Evolutionary conservation across 2,329 filamentous ascomycete genomes (phyloP), one percentile per base, ranked within the genome.

Genomic region (Cercospora zeina): DNA sequence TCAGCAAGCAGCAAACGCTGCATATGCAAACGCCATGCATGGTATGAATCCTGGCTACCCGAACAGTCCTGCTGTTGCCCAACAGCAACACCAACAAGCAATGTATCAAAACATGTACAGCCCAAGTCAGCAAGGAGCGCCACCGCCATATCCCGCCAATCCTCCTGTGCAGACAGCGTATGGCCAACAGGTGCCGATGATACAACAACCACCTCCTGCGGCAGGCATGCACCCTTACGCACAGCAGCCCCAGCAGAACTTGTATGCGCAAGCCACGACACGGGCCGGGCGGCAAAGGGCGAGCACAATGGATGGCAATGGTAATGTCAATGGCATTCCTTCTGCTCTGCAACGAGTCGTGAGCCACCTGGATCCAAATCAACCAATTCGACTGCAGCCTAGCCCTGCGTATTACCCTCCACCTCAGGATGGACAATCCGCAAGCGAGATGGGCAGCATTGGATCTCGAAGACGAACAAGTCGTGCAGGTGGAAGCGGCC

Each of bases 401-500:
- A 97, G 92, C 70, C 95, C 95, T 4, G 95, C 95, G 1, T 99
- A 99, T 77, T 99, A 97, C 71, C 95, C 95, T 10, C 95, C 95
- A 19, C 90, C 93, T 1, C 87, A 89, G 6, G 93, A 97, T 67
- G 90, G 91, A 9, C 87, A 91, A 70, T 83, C 86, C 8, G 85
- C 90, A 64, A 83, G 87, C 54, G 85, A 83, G 62, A 80, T 85
- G 24, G 80, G 82, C n/a, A 85, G 79, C 77, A 83, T 89, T 31
- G 86, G 89, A 45, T 59, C 56, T 16, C 85, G 92, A 71, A 85
- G 93, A 74, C 89, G 90, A 49, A 74, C 72, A 21, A 75, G 73
- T 73, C 84, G 92, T 60, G 83, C 71, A 16, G 64, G 63, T 39
- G 64, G 59, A 0, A 54, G 39, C 16, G 57, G 47, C 58, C 59